These are phyloP conservation scores for Fabrea salina DNA, from an alignment of 169 alveolate species.

Conservation along the genomic window DNA sequence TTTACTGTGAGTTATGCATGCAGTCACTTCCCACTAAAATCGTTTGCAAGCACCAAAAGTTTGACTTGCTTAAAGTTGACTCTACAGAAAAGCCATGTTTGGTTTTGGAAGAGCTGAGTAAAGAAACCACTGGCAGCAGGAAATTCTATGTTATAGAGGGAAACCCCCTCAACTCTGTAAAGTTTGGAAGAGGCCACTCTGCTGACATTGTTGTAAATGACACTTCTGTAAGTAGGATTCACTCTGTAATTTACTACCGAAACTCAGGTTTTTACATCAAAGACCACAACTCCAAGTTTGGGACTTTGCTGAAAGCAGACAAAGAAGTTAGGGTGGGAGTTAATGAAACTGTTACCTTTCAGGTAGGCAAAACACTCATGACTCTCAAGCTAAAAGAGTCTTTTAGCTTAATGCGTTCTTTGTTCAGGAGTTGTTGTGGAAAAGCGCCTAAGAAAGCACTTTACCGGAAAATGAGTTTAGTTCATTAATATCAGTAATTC, in stretches of 20 bases:
- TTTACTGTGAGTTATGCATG: conserved; percentile 72
- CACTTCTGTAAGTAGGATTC: conserved; percentile 95
- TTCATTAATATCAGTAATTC: too few relatives aligned
- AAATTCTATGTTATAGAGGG: conserved; percentile 79
- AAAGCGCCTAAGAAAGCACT: too few relatives aligned
- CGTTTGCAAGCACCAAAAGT: conserved; percentile 83
- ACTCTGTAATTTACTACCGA: conserved; percentile 91
- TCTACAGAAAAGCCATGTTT: too few relatives aligned
- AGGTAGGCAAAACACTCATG: conserved; percentile 68
- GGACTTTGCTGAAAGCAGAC: conserved; percentile 92
- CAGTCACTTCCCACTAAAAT: conserved; percentile 47
- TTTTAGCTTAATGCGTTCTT: too few relatives aligned
- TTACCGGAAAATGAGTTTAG: too few relatives aligned
- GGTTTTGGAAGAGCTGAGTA: conserved; percentile 22
- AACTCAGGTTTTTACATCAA: conserved; percentile 90
- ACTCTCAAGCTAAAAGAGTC: conserved; percentile 32
- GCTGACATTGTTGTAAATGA: conserved; percentile 97
- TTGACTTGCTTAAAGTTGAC: conserved; percentile 75
- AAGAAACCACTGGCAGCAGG: conserved; percentile 84
- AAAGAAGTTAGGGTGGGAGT: conserved; percentile 59
- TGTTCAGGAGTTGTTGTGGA: too few relatives aligned
- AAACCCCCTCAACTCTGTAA: conserved; percentile 71
- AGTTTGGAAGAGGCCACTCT: conserved; percentile 98
- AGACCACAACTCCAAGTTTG: conserved; percentile 97
- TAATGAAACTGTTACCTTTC: conserved; percentile 41